A percentile compares a stretch with the other conserved stretches of the same genome.
phyloP scores from a whole-genome alignment of 1,139 yeast species.

The Debaryomycetaceae sp. region DNA sequence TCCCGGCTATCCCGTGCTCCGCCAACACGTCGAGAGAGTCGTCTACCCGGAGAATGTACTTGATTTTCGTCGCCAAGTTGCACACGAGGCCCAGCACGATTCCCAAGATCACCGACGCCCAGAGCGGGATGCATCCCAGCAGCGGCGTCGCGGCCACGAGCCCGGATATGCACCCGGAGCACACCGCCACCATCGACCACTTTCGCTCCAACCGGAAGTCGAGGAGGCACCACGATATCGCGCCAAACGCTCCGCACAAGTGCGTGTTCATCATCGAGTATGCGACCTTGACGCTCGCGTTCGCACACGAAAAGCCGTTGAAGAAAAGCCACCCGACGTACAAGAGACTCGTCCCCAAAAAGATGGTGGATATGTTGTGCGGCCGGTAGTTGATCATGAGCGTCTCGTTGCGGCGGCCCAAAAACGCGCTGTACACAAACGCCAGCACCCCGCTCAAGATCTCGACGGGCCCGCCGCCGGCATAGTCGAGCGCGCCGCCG shows the following conservation, averaged over 20 bases:
- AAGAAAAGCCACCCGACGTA: constrained; percentile 82
- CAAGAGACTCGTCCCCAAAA: constrained; percentile 61
- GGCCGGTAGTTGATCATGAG: constrained; percentile 86
- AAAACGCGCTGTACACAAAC: constrained; percentile 69
- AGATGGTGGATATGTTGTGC: constrained; percentile 81
- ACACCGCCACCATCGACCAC: constrained; percentile 91
- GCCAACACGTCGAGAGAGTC: constrained; percentile 94
- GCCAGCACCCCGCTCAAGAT: constrained; percentile 87
- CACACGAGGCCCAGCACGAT: constrained; percentile 72
- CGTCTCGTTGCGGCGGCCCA: constrained; percentile 78
- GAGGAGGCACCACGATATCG: constrained; percentile 81
- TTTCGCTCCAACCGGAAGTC: constrained; percentile 82
- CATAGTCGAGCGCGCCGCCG: constrained; percentile 91
- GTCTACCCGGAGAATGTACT: constrained; percentile 71
- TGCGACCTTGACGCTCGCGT: constrained; percentile 56
- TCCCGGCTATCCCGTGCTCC: constrained; percentile 96
- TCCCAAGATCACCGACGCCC: constrained; percentile 86
- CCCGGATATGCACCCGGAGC: constrained; percentile 93
- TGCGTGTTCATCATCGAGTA: constrained; percentile 90
- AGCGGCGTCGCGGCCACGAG: constrained; percentile 95
- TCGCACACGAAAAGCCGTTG: constrained; percentile 71
- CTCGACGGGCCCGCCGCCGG: constrained; percentile 98
- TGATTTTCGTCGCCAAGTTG: constrained; percentile 82
- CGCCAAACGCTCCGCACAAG: constrained; percentile 82
- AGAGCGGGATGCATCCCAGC: constrained; percentile 81